Base-by-base conservation (phyloP, 495 filamentous ascomycete species). In the Glarea lozoyensis region DNA sequence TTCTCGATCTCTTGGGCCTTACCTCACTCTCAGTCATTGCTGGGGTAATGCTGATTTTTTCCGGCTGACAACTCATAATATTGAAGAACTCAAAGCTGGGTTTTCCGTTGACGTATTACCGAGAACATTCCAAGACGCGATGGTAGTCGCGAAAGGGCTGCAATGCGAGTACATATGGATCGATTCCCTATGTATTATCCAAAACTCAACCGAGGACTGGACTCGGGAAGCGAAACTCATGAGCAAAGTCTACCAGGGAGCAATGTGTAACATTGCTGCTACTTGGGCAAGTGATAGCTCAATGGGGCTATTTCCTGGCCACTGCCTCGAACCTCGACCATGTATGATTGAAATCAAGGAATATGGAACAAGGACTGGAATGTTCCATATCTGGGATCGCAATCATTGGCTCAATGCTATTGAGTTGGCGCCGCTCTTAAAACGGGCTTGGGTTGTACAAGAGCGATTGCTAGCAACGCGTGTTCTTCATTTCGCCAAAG, bases 371-470 rank as follows among this genome's bases (percentile, higher is more conserved):
- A 5, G 6, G 32, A 9, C 17, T 10, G 10, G 6, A 35, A 6
- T 9, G 32, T 35, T 11, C 5, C 32, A 35, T 7, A 7, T 29
- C 7, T 29, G n/a, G 7, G 32, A 35, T 35, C 9, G 5, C 10
- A 9, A 35, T 35, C 7, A 11, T 5, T 35, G 7, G 9, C 7
- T 6, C 17, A 15, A 9, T 16, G 32, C 6, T 10, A 10, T 35
- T 15, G 32, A 35, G 5, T 11, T 6, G 6, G 32, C 32, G 6
- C 7, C 6, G 15, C 15, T 35, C 5, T 11, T 11, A 6, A 10
- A 9, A 5, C 42, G 42, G 3, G 31, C 17, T 11, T 45, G 42
- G 42, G 42, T 35, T 2, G 20, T 45, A 9, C 42, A 45, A 45
- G 42, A 45, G 19, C 15, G 31, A 2, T 17, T 45, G 9, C 33